Percentiles rank a stretch among this genome's conserved stretches.
Conservation (phyloP, 495 filamentous ascomycete species). For the Elasticomyces elasticus region DNA sequence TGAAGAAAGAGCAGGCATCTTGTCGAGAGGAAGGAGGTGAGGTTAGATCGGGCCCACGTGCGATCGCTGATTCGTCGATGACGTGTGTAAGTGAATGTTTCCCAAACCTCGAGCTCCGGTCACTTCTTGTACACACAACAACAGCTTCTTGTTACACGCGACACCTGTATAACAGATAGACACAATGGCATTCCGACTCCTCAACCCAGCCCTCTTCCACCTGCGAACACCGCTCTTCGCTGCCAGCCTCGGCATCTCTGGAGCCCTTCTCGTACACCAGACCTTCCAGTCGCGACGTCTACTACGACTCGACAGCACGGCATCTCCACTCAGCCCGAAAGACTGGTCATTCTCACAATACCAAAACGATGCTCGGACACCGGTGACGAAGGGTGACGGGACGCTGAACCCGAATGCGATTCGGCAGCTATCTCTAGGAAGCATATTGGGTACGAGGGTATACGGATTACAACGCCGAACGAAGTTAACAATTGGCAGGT, state of each 20-base stretch:
- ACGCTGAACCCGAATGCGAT: constrained; percentile 20
- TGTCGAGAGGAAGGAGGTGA: too few species aligned
- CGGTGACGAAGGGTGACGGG: constrained; percentile 17
- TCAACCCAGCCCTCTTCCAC: constrained; percentile 20
- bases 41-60: too few species aligned
- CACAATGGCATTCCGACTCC: constrained; percentile 24
- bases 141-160: too few species aligned
- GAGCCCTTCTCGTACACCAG: constrained; percentile 9
- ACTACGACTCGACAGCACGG: constrained; percentile 18
- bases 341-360: constrained; percentile 28
- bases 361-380: constrained; percentile 22
- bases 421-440: constrained; percentile 28
- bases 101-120: too few species aligned
- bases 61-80: too few species aligned
- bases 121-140: too few species aligned
- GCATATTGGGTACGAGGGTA: constrained; percentile 23
- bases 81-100: too few species aligned
- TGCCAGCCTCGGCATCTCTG: constrained; percentile 16
- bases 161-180: too few species aligned
- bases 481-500: constrained; percentile 33
- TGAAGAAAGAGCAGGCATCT: too few species aligned
- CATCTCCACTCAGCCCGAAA: constrained; percentile 12
- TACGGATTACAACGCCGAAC: background rate
- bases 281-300: constrained; percentile 8
- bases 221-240: constrained; percentile 17